These are phyloP conservation scores for Chenopodium berlandieri DNA, from an alignment of 148 eudicot genomes.

Conservation along the genomic window DNA sequence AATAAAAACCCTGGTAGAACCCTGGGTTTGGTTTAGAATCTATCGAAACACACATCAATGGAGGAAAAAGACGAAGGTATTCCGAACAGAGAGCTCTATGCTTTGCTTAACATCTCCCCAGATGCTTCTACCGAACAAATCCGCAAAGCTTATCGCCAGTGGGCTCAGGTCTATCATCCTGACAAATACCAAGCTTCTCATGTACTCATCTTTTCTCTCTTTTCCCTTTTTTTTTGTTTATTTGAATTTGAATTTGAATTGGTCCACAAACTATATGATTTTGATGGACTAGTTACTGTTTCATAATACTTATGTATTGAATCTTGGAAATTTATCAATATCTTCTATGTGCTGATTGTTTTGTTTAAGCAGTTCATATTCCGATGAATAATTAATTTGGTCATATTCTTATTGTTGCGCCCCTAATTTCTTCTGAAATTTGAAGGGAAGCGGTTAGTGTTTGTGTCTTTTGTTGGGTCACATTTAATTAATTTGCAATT, in stretches of 20 bases:
- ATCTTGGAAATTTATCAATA: background rate
- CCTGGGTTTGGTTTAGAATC: background rate
- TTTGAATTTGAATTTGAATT: background rate
- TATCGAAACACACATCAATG: conserved; percentile 5
- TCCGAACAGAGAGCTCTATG: conserved; percentile 69
- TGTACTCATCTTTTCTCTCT: conserved; percentile 32
- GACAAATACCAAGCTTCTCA: conserved; percentile 78
- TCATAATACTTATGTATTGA: too few species aligned
- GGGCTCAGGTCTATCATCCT: conserved; percentile 97
- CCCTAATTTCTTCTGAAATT: too few species aligned
- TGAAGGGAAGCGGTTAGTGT: too few species aligned
- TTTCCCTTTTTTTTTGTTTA: background rate
- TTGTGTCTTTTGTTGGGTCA: too few species aligned
- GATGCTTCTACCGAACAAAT: conserved; percentile 92
- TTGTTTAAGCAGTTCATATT: background rate
- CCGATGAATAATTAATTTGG: background rate
- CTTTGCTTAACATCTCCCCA: conserved; percentile 78
- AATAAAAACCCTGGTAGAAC: background rate
- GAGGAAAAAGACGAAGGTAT: conserved; percentile 40
- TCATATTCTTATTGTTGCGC: too few species aligned
- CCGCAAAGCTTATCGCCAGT: conserved; percentile 92
- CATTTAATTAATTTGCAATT: too few species aligned
- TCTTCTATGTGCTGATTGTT: background rate
- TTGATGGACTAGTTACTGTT: too few species aligned
- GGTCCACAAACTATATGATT: too few species aligned